Conservation (phyloP, 2,329 filamentous ascomycete species). For the Colletotrichum sp. region DNA sequence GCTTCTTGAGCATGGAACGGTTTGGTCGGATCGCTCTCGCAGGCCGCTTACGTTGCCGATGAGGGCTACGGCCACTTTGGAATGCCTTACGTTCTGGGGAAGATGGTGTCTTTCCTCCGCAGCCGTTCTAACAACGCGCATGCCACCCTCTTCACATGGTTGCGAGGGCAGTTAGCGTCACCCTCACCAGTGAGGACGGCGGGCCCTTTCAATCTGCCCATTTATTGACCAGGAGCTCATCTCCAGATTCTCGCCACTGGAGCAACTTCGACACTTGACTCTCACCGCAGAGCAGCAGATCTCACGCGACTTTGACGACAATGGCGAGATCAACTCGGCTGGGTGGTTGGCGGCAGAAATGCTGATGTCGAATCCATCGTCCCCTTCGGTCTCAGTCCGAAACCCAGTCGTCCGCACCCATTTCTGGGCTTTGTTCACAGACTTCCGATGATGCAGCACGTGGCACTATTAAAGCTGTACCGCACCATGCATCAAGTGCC, state of each 20-base stretch:
- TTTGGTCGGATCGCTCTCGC: not conserved
- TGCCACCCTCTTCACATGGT: not conserved
- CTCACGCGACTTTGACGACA: not conserved
- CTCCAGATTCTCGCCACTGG: not conserved
- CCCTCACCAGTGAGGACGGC: not conserved
- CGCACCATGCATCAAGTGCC: not conserved
- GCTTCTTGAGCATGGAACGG: not conserved
- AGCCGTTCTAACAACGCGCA: not conserved
- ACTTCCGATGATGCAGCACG: not conserved
- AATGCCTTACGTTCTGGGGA: not conserved
- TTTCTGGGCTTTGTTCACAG: not conserved
- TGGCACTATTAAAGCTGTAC: not conserved
- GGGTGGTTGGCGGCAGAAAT: not conserved
- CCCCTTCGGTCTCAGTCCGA: not conserved
- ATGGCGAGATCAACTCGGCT: not conserved
- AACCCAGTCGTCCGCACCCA: not conserved
- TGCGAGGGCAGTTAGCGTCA: not conserved
- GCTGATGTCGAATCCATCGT: not conserved
- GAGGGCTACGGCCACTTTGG: not conserved
- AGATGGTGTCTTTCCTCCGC: not conserved
- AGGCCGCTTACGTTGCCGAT: fast-evolving
- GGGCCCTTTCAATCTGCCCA: not conserved
- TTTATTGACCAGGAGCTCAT: not conserved
- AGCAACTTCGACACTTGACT: not conserved
- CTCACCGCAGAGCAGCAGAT: not conserved